Base-by-base conservation (phyloP, 768 basidiomycete species). In the Gloeopeniophorella convolvens region DNA sequence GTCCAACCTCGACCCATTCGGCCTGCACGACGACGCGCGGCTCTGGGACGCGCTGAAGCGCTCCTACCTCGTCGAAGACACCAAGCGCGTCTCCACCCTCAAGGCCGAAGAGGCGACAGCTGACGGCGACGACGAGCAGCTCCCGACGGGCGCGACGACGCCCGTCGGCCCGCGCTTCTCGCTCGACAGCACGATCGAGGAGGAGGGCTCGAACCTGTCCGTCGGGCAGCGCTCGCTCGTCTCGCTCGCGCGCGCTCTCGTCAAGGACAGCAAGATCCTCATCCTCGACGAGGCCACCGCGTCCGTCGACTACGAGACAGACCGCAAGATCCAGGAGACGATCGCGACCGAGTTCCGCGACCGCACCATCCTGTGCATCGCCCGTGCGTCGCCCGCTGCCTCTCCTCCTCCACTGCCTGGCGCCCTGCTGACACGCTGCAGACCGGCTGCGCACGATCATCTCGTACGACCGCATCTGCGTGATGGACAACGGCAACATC, bases 201-300 rank as follows among this genome's bases (percentile, higher is more conserved):
- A 87, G 50, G 93, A 95, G 63, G 94, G 94, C 20, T 72, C 70
- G 24, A 94, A 94, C 62, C 60, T 94, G 55, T 88, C 85, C 6
- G 82, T 91, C 31, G 86, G 88, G 24, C 77, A 79, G 80, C 76
- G 91, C 20, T 88, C 84, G 9, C 70, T 95, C 27, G 86, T 95
- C 16, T 89, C 88, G 3, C 74, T 95, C 26, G 94, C 94, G 13
- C 75, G 94, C 28, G 94, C 93, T 0, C 68, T 96, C 21, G 92
- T 95, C 28, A 89, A 92, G 59, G 79, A 92, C 62, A 76, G 85
- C 11, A 83, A 80, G 62, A 80, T 95, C 27, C 80, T 94, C 42
- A 81, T 96, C 39, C 72, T 97, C 10, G 93, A 96, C 63, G 92
- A 94, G 70, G 91, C 91, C 0, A 93, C 90, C 42, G 88, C 88